Base-by-base conservation (phyloP, 2,329 filamentous ascomycete genomes). In the Fusarium neocosmosporiellum region DNA sequence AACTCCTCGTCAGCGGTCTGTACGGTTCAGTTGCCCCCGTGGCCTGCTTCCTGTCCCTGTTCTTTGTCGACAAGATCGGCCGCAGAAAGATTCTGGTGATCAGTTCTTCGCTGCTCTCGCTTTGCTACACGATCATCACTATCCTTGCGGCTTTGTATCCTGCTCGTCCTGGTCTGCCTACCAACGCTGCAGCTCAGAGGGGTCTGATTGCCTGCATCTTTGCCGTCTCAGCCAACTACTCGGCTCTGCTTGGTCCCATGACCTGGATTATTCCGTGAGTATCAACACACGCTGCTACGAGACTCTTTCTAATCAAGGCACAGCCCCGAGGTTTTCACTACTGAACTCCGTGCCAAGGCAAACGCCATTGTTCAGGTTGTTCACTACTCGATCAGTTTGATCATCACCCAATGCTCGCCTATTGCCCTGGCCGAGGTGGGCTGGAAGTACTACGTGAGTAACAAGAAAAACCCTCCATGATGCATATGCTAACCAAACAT, bases 201-300 rank as follows among this genome's bases (percentile, higher is more conserved):
- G 82, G 80, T 1, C 75, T 84, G 1, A 84, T 84, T 50, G 82
- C 82, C 0, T 84, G 82, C 13, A 82, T 84, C 2, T 84, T 84
- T 66, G 75, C 75, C 3, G 75, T 77, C 0, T 77, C 75, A 0
- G 75, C 75, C 0, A 79, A 81, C 22, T 82, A 83, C 4, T 84
- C 82, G 14, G 82, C 82, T 18, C 71, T 84, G 2, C 69, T 84
- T 7, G 82, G 82, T 0, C 82, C 82, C 0, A 83, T 84, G 82
- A 83, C 82, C 0, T 84, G 82, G 82, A 84, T 84, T 9, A 83
- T 84, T 24, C 82, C 82, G 82, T 83, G 33, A 68, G 81, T 78
- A 1, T 13, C 34, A 10, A 7, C 69, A 14, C 2, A 3, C 1
- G 2, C 0, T 20, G 34, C 2, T 2, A 0, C 1, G 22, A 3